Base-by-base conservation (phyloP, 306 rosid species). In the Styphnolobium japonicum region DNA sequence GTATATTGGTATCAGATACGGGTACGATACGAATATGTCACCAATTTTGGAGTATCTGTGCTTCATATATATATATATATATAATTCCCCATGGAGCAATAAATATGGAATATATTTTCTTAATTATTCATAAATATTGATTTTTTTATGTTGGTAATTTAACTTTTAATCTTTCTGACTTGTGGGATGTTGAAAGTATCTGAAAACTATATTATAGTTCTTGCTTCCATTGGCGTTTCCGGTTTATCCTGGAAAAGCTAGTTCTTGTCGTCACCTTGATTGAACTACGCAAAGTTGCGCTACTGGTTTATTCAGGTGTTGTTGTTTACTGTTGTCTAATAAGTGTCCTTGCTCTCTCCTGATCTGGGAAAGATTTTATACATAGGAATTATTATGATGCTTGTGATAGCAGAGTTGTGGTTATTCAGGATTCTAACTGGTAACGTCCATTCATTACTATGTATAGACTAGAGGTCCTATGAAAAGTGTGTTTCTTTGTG, bases 201-300 rank as follows among this genome's bases (percentile, higher is more conserved):
- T 27, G 62, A 15, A 72, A 48, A 57, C 36, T 12, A 55, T 40
- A 16, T 66, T 58, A 16, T 12, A 21, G 34, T 55, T 39, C 19
- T 9, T 39, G 11, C 36, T 15, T 73, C 37, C 67, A 51, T 68
- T 18, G 10, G 18, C 34, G 18, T 56, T 36, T 29, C 5, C n/a
- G 6, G 36, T 55, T 77, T 25, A 43, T 66, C 39, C 2, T 6
- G 7, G 16, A 57, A 61, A 33, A 25, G 45, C 11, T 76, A 8
- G 14, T 64, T 62, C 75, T 53, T 55, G 57, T 52, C 4, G 33
- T 46, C 68, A 33, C 5, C 34, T 76, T 71, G 58, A 76, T 71
- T 84, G 49, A 46, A 19, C 76, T 45, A 22, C 14, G 46, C 10
- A 39, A 55, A 63, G 66, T 43, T 52, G 12, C 1, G 14, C 19